Evolutionary conservation across 495 filamentous ascomycete species (phyloP).

Genomic region (Penicillium antarcticum): DNA sequence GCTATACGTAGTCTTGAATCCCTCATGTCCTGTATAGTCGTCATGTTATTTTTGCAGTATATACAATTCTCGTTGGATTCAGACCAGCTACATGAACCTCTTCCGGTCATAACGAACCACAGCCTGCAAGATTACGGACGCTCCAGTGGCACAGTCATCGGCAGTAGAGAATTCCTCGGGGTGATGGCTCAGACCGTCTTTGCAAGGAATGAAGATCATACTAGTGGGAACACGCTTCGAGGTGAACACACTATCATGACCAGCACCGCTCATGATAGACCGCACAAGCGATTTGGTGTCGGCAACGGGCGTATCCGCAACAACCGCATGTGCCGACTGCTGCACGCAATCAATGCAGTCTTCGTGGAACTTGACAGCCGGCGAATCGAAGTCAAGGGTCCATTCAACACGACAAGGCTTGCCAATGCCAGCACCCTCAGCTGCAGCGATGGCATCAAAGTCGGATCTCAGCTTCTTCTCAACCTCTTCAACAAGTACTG

Average conservation of each 20-base stretch:
- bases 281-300: slow-evolving; percentile 40
- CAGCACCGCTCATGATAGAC: slow-evolving; percentile 53
- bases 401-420: slow-evolving; percentile 57
- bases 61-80: neutral
- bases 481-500: slow-evolving; percentile 53
- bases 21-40: neutral
- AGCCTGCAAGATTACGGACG: slow-evolving; percentile 59
- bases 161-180: slow-evolving; percentile 58
- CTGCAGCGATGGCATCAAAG: slow-evolving; percentile 56
- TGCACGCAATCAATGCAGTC: slow-evolving; percentile 67
- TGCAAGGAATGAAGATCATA: slow-evolving; percentile 67
- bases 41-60: neutral
- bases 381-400: slow-evolving; percentile 59
- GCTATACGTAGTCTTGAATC: too few species aligned
- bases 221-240: slow-evolving; percentile 57
- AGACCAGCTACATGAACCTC: slow-evolving; percentile 23
- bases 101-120: slow-evolving; percentile 58
- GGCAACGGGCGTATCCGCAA: slow-evolving; percentile 44
- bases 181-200: slow-evolving; percentile 64
- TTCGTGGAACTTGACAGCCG: slow-evolving; percentile 64
- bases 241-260: slow-evolving; percentile 64
- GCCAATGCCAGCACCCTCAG: slow-evolving; percentile 47
- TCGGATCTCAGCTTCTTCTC: slow-evolving; percentile 50
- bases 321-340: slow-evolving; percentile 53
- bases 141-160: slow-evolving; percentile 61